Base-by-base conservation (phyloP, 495 filamentous ascomycete genomes). In the Penicillium salamii region DNA sequence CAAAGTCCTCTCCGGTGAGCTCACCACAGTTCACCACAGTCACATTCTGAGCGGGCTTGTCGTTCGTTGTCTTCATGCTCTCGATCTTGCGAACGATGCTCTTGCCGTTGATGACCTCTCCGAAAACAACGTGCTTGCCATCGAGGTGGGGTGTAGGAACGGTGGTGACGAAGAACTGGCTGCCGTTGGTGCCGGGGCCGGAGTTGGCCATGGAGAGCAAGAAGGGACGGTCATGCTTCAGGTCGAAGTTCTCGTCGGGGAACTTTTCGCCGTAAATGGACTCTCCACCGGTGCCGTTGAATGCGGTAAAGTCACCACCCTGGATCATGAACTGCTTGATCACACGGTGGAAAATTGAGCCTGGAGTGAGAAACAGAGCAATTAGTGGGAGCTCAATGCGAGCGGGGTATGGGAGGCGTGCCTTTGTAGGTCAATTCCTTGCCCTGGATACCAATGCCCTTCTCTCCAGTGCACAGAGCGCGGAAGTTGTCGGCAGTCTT, bases 281-380 rank as follows among this genome's bases (percentile, higher is more conserved):
- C 75, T 97, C 93, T 60, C 93, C 93, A 46, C 93, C 93, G 19
- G 95, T 97, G 46, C 93, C 89, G 69, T 99, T 92, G 67, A 90
- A 92, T 20, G 82, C 84, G 24, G 93, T 99, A 71, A 99, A 99
- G 68, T 99, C 93, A 67, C 93, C 93, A 58, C 95, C 93, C 71
- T 99, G 93, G 67, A 97, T 91, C 93, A 99, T 99, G 75, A 99
- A 99, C 55, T 86, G 78, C 74, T 96, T 96, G 79, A 99, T 99
- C 54, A 99, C 88, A 32, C 93, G 88, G 79, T 99, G 93, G 81
- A 99, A 97, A 50, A 67, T 77, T 34, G 88, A 92, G 55, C 89
- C 77, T 80, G 29, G n/a, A 31, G n/a, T n/a, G 41, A 21, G 45
- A 35, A 50, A 42, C 26, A 24, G 34, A 18, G 33, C 32, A 35